Evolutionary conservation across 108 stramenopile genomes (phyloP), one percentile per base, ranked within the genome.

Genomic region (Stephanodiscus minutulus): DNA sequence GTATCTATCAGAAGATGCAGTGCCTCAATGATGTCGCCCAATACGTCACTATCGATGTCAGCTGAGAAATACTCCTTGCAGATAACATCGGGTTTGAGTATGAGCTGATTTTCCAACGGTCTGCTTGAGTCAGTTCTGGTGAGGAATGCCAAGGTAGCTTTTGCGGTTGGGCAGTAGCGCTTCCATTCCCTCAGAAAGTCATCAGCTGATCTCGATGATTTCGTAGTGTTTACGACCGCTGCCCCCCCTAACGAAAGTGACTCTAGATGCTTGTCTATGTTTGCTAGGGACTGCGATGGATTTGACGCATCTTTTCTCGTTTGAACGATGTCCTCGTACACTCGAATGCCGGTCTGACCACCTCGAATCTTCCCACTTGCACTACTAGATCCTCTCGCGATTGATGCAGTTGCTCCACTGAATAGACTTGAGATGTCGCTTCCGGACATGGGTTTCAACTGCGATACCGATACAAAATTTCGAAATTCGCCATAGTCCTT

Each of bases 381-480:
- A 50, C 43, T 55, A 29, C 61, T 35, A 28, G 48, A 56, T 29
- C 47, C 46, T 43, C 29, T 44, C 52, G 55, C 37, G 46, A 8
- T 3, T 36, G 63, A 49, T 53, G 69, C 76, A 49, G 54, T 49
- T 25, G 60, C 56, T 0, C 75, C 76, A 59, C 46, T 58, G 48
- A 77, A 77, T 35, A 77, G 50, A 52, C 48, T 70, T 22, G 76
- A 77, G n/a, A 77, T 55, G 49, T 77, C 76, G 35, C 69, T 57
- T 0, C 54, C 54, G 18, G 69, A 47, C 12, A 64, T 75, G 8
- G 79, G 79, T 58, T 80, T 75, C 46, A 80, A 47, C 64, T 80
- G 74, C 8, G 79, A 74, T 0, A 57, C 74, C 12, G 74, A 70
- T 22, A 80, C 74, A 35, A 75, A 75, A 75, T 70, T 70, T 74